Evolutionary conservation across 805 yeast genomes (phyloP), one percentile per base, ranked within the genome.

Genomic region (Cyberlindnera galapagoensis): DNA sequence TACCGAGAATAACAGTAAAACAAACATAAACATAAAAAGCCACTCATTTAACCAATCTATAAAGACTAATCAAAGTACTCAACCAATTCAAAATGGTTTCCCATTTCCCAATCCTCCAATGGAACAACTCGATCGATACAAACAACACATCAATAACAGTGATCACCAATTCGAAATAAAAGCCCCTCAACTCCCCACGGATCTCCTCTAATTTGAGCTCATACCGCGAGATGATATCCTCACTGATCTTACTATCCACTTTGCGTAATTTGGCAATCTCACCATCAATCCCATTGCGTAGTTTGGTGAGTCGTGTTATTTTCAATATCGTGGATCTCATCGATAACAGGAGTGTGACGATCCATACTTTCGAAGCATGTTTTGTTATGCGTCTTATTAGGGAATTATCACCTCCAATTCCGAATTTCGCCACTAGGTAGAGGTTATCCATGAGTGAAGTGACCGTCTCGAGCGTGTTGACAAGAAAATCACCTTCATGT

Each of bases 371-470:
- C 15, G 38, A 34, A 2, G 44, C 42, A 24, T 36, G 35, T 9
- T 18, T 18, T 3, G 33, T 32, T 1, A 40, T 3, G 10, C 11
- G 19, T 8, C 19, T 13, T 12, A 46, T 9, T 7, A 22, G 11
- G 9, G 28, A 31, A 5, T 38, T 31, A 4, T 38, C 27, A 12
- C 21, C 31, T 1, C 32, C 39, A 8, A 43, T 29, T 1, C 42
- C 45, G 18, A 46, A 38, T 29, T 38, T 46, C 12, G 40, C 30
- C 6, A 46, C 6, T 7, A 46, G 26, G 22, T 37, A 39, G 6
- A 44, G 7, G 26, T 44, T 44, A 24, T 46, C 49, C 43, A 46
- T 32, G 2, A 44, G n/a, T 4, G 46, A 37, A 2, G 47, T 43
- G n/a, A 42, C 4, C 1, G 46, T 31, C 21, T 46, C 49, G 11